Base-by-base conservation (phyloP, 352 stramenopile species). In the Peronospora farinosa region DNA sequence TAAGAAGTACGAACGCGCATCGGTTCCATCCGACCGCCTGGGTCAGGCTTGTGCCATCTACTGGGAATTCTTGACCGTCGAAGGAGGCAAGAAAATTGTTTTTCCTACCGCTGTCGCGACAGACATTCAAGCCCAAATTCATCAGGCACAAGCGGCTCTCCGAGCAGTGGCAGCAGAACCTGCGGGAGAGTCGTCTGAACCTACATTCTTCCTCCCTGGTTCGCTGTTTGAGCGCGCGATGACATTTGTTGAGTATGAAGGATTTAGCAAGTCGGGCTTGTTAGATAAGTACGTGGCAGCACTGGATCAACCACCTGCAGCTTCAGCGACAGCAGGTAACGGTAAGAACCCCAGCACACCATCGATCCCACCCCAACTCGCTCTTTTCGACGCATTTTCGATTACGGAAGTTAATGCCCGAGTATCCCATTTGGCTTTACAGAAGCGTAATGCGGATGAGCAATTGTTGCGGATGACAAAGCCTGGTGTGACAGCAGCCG, bases 371-470 rank as follows among this genome's bases (percentile, higher is more conserved):
- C 72, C 78, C 0, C 83, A 94, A 43, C 65, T 94, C 3, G 64
- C 75, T 1, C 60, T 94, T 15, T 94, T 91, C 45, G 83, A 94
- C 42, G 64, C 78, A 1, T 94, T 92, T 46, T 91, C 81, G 27
- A 86, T 94, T 37, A 91, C 89, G 80, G 83, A 94, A 64, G 51
- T 92, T 0, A 94, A 94, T 48, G 69, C 76, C 2, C 73, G 83
- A 8, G 86, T 92, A 42, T 87, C 74, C 3, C 72, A 87, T 39
- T 21, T 73, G 40, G 69, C 72, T 10, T 43, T 83, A 23, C 55
- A 70, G 48, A 75, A 74, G 23, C 69, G 72, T 7, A 76, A 63
- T 40, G 39, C 53, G n/a, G 65, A 79, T 36, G 47, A 73, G 7
- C 57, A 72, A 9, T 58, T 68, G 1, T 48, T 65, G 1, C 54